phyloP scores from a whole-genome alignment of 2,329 filamentous ascomycete genomes.

The Botrytis hyacinthi region DNA sequence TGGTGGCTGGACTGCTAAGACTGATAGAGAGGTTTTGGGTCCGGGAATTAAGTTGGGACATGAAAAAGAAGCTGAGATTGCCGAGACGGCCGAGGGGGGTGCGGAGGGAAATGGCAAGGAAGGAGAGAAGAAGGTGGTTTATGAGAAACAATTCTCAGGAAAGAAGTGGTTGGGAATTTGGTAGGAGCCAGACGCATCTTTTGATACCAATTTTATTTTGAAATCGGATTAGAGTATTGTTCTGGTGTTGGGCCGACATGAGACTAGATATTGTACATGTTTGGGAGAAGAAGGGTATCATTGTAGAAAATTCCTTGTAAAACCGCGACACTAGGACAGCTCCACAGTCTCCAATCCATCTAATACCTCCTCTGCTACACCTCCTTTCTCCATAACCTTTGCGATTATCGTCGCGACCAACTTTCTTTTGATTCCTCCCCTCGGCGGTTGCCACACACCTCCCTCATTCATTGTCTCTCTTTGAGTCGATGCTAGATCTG shows the following conservation, averaged over 20 bases:
- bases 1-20: conserved; percentile 47
- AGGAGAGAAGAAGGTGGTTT: conserved; percentile 40
- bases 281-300: conserved; percentile 20
- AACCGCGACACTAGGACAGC: conserved; percentile 47
- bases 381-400: conserved; percentile 71
- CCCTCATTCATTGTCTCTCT: conserved; percentile 57
- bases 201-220: background rate
- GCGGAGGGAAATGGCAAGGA: conserved; percentile 23
- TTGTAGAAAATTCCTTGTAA: conserved; percentile 21
- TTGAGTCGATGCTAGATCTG: conserved; percentile 44
- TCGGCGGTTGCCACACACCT: conserved; percentile 81
- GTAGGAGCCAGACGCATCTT: conserved; percentile 41
- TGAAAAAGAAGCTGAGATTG: conserved; percentile 3
- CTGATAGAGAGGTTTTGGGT: conserved; percentile 37
- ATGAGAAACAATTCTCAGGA: conserved; percentile 49
- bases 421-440: conserved; percentile 76
- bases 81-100: conserved; percentile 10
- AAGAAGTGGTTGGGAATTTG: conserved; percentile 89
- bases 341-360: conserved; percentile 77
- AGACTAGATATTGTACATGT: conserved; percentile 5
- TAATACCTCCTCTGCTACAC: conserved; percentile 83
- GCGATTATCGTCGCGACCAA: conserved; percentile 73
- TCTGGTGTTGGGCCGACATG: background rate
- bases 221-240: background rate
- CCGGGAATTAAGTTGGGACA: conserved; percentile 36